A percentile compares a stretch with the other conserved stretches of the same genome.
These are phyloP conservation scores for Curvularia eragrostidis DNA, from an alignment of 2,329 filamentous ascomycete species.

Conservation along the genomic window DNA sequence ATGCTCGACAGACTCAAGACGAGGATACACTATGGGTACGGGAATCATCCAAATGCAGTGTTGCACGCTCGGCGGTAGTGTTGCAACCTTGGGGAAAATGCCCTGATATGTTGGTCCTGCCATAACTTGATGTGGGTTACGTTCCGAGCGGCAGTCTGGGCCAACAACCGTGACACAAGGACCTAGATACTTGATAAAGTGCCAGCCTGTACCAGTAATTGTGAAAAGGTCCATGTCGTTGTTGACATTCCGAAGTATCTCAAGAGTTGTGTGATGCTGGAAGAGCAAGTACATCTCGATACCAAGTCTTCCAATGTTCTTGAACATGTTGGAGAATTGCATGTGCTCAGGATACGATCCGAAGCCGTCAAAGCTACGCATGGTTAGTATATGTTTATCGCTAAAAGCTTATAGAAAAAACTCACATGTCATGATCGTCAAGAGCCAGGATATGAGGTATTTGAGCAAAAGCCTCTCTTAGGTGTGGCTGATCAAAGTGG, in stretches of 20 bases:
- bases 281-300: slow-evolving; percentile 98
- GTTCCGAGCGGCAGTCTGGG: slow-evolving; percentile 88
- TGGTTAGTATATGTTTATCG: slow-evolving; percentile 13
- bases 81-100: slow-evolving; percentile 92
- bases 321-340: slow-evolving; percentile 97
- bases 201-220: slow-evolving; percentile 96
- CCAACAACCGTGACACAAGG: slow-evolving; percentile 90
- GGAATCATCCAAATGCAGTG: slow-evolving; percentile 97
- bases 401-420: slow-evolving; percentile 30
- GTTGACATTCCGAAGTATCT: slow-evolving; percentile 87
- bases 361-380: slow-evolving; percentile 85
- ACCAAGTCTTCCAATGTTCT: slow-evolving; percentile 93
- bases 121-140: slow-evolving; percentile 89
- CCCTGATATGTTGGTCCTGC: slow-evolving; percentile 97
- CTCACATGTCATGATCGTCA: slow-evolving; percentile 98
- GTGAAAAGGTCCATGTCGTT: slow-evolving; percentile 94
- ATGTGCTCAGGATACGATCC: slow-evolving; percentile 98
- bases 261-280: slow-evolving; percentile 95
- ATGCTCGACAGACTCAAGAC: slow-evolving; percentile 89
- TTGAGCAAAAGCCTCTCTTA: slow-evolving; percentile 95
- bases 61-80: slow-evolving; percentile 88
- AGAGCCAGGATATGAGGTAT: slow-evolving; percentile 93
- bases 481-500: slow-evolving; percentile 94
- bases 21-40: slow-evolving; percentile 87
- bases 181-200: slow-evolving; percentile 96